Evolutionary conservation across 2,329 filamentous ascomycete species (phyloP).

Genomic region (Trichoderma aggressivum): DNA sequence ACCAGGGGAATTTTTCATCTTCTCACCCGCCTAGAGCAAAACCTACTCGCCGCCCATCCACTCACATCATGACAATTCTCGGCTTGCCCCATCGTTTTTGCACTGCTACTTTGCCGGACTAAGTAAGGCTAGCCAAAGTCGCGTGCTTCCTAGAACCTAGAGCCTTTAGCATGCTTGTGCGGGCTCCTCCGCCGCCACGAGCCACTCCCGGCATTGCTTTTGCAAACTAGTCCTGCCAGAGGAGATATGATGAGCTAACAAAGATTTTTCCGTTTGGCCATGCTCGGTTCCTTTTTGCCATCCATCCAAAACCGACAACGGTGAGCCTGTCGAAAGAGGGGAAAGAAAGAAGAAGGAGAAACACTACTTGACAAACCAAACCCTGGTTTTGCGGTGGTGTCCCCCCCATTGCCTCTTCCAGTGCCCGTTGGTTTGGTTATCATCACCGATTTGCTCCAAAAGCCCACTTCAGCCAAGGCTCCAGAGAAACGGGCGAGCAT

Average conservation of each 20-base stretch:
- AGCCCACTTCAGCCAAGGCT: constrained; percentile 1
- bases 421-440: neutral
- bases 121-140: neutral
- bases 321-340: neutral
- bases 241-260: neutral
- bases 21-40: neutral
- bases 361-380: neutral
- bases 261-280: neutral
- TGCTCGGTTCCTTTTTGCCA: neutral
- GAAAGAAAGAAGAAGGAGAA: neutral
- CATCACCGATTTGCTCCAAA: neutral
- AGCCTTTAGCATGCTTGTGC: neutral
- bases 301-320: neutral
- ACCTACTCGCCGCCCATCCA: neutral
- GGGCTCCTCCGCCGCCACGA: constrained; percentile 13
- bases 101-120: neutral
- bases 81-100: neutral
- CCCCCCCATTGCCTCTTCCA: no score
- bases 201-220: constrained; percentile 14
- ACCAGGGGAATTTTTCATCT: neutral
- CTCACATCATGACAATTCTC: neutral
- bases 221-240: neutral
- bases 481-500: constrained; percentile 2
- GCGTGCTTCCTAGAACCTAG: neutral
- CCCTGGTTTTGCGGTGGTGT: neutral